Evolutionary conservation across 257 asterid species (phyloP).

Genomic region (Leonotis leonurus): DNA sequence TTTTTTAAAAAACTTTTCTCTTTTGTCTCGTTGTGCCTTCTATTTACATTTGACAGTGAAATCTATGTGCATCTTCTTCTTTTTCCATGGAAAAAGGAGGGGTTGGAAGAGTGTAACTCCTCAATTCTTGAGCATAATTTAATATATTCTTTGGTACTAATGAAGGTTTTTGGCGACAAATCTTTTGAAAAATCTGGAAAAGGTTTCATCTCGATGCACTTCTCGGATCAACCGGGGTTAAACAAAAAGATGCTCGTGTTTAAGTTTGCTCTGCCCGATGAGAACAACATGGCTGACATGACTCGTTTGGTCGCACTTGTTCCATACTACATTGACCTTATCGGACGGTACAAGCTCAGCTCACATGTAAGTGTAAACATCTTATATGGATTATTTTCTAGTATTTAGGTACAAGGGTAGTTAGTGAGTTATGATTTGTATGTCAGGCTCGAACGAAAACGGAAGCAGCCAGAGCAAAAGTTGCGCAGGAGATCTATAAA

Average conservation of each 20-base stretch:
- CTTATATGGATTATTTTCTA: neutral
- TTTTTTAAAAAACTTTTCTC: neutral
- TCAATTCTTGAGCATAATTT: conserved; percentile 2
- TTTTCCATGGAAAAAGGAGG: neutral
- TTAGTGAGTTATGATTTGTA: conserved; percentile 16
- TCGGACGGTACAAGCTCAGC: conserved; percentile 87
- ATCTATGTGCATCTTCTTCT: neutral
- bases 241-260: conserved; percentile 82
- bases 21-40: neutral
- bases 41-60: neutral
- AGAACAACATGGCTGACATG: conserved; percentile 83
- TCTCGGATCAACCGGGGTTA: conserved; percentile 72
- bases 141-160: conserved; percentile 6
- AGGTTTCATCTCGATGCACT: conserved; percentile 86
- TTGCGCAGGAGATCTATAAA: conserved; percentile 75
- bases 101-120: too few species aligned
- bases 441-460: conserved; percentile 81
- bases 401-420: neutral
- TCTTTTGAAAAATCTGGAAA: conserved; percentile 76
- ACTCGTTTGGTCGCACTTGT: conserved; percentile 86
- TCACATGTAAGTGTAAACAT: conserved; percentile 56
- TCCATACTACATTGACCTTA: conserved; percentile 82
- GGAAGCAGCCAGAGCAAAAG: conserved; percentile 65
- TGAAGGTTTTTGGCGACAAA: conserved; percentile 86
- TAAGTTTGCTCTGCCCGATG: conserved; percentile 85